A percentile compares a stretch with the other conserved stretches of the same genome.
Conservation (phyloP, 2,329 filamentous ascomycete species). For the Pseudopithomyces maydicus region DNA sequence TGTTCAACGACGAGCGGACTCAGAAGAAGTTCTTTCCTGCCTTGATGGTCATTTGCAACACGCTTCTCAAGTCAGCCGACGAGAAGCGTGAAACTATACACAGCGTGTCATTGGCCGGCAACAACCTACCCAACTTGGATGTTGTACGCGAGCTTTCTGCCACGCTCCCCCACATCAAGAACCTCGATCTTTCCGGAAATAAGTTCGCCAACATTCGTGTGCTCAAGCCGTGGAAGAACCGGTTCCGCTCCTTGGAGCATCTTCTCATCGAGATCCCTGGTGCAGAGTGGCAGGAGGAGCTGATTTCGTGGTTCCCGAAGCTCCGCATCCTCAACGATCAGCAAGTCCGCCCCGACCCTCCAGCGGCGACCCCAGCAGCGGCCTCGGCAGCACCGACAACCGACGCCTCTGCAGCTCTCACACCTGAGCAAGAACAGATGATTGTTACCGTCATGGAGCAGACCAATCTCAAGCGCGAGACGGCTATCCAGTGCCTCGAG, state of each 20-base stretch:
- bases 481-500: slow-evolving; percentile 78
- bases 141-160: slow-evolving; percentile 76
- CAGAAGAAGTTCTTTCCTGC: slow-evolving; percentile 90
- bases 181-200: slow-evolving; percentile 88
- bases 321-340: slow-evolving; percentile 77
- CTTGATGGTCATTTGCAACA: slow-evolving; percentile 83
- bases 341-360: slow-evolving; percentile 73
- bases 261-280: slow-evolving; percentile 66
- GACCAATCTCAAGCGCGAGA: slow-evolving; percentile 80
- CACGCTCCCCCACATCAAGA: slow-evolving; percentile 83
- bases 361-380: slow-evolving; percentile 24
- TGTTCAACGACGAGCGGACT: slow-evolving; percentile 72
- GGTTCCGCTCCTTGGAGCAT: slow-evolving; percentile 79
- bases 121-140: slow-evolving; percentile 73
- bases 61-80: slow-evolving; percentile 72
- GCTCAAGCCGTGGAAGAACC: slow-evolving; percentile 76
- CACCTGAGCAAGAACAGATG: slow-evolving; percentile 67
- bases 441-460: slow-evolving; percentile 71
- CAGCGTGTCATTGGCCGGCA: slow-evolving; percentile 81
- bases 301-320: slow-evolving; percentile 82
- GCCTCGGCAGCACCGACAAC: slow-evolving; percentile 28
- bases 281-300: slow-evolving; percentile 64
- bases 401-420: slow-evolving; percentile 39
- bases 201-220: slow-evolving; percentile 70
- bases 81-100: slow-evolving; percentile 79